Evolutionary conservation across 129 eudicot genomes (phyloP), one percentile per base, ranked within the genome.

Genomic region (Glebionis coronaria): DNA sequence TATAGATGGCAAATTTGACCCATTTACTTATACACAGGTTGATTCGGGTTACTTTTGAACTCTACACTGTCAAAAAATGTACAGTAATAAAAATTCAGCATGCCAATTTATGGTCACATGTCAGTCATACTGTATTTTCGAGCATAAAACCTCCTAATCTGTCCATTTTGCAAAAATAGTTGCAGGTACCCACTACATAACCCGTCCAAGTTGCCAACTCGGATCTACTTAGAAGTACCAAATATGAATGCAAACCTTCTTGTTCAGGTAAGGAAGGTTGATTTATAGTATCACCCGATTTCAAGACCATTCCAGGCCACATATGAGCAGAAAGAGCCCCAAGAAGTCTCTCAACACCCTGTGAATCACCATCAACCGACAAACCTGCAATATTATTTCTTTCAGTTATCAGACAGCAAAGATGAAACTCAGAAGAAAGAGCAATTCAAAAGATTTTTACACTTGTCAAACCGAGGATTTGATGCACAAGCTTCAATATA

Each of bases 221-320:
- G 25, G 25, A 1, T 23, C 65, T 29, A 60, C 8, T 35, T 7
- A 35, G 13, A 29, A 15, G 47, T 35, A 61, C 3, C 49, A 57
- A 55, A 5, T 23, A 23, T 46, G 55, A n/a, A 15, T 21, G 14
- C 20, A 25, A 67, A 91, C 97, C 97, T 87, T 84, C 85, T 62
- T 82, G 82, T 51, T 85, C 86, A 16, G 93, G 93, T 71, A 91
- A 67, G 61, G 84, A 82, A 52, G 96, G 97, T 62, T 80, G 82
- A 10, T 31, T 76, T 51, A 91, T 83, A 59, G 73, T 87, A 76
- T 82, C 79, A 21, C 97, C 97, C 58, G 94, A 91, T 74, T 87
- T 87, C 79, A 91, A 79, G 71, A 83, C 58, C 96, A 91, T 91
- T 69, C 93, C 99, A 14, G 97, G 97, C 99, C 99, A 91, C 97